Evolutionary conservation across 768 basidiomycete genomes (phyloP).

Genomic region (Auriscalpium vulgare): DNA sequence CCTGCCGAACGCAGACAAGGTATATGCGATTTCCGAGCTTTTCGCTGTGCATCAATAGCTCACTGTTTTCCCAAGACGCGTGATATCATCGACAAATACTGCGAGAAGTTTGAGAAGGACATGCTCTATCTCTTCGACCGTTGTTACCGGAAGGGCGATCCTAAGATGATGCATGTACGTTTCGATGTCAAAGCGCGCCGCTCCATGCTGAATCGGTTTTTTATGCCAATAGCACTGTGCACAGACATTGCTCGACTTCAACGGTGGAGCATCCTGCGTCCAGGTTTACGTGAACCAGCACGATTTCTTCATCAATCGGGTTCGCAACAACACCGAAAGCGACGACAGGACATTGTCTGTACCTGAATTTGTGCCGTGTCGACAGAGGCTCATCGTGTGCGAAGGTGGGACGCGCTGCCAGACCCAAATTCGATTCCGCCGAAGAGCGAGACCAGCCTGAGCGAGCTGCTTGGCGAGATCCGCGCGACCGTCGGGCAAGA

Average conservation of each 20-base stretch:
- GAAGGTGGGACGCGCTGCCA: conserved; percentile 75
- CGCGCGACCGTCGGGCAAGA: conserved; percentile 89
- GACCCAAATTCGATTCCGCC: conserved; percentile 77
- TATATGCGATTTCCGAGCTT: conserved; percentile 19
- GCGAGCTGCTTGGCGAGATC: conserved; percentile 80
- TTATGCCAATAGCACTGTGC: conserved; percentile 74
- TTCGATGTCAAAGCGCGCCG: not conserved
- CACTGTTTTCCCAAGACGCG: conserved; percentile 50
- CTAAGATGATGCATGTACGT: conserved; percentile 96
- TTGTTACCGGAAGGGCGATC: conserved; percentile 94
- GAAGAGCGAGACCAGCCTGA: conserved; percentile 69
- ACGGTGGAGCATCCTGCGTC: conserved; percentile 92
- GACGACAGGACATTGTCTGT: conserved; percentile 52
- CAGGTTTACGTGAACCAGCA: conserved; percentile 99
- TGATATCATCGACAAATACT: conserved; percentile 92
- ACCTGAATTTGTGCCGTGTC: not conserved
- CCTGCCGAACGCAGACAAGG: conserved; percentile 73
- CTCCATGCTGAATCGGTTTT: not conserved
- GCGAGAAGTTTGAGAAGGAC: conserved; percentile 98
- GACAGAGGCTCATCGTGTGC: not conserved
- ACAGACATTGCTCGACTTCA: conserved; percentile 93
- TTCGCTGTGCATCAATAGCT: not conserved
- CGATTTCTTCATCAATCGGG: conserved; percentile 97
- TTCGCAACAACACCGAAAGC: conserved; percentile 52
- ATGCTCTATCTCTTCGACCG: conserved; percentile 94